A percentile compares a stretch with the other conserved stretches of the same genome.
Evolutionary conservation across 305 asterid genomes (phyloP).

Genomic region (Coffea humblotiana): DNA sequence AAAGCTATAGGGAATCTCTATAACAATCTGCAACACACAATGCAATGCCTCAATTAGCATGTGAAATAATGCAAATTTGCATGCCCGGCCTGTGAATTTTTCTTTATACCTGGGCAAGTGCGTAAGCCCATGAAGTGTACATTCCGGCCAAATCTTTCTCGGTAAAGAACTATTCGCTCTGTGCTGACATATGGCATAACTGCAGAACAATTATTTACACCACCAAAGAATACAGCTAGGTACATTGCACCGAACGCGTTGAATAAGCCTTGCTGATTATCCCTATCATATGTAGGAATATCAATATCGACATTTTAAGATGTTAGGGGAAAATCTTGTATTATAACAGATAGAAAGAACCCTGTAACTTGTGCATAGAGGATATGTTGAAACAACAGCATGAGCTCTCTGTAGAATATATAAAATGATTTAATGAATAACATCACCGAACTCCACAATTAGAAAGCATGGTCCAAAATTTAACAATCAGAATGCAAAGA

Average conservation of each 20-base stretch:
- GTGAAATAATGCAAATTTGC: no score
- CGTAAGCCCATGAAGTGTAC: constrained; percentile 23
- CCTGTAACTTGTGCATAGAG: constrained; percentile 25
- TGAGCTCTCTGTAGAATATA: constrained; percentile 19
- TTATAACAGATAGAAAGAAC: background rate
- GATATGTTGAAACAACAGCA: constrained; percentile 4
- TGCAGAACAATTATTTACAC: constrained; percentile 14
- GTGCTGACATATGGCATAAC: constrained; percentile 13
- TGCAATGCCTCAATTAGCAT: no score
- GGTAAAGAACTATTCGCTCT: constrained; percentile 21
- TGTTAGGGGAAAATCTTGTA: background rate
- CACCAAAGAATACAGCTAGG: constrained; percentile 17
- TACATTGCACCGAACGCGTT: constrained; percentile 20
- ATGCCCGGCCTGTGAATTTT: no score
- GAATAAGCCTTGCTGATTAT: constrained; percentile 21
- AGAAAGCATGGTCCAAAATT: background rate
- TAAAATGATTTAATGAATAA: background rate
- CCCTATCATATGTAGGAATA: background rate
- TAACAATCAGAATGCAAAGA: constrained; percentile 27
- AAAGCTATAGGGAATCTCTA: constrained; percentile 9
- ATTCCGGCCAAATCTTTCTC: constrained; percentile 26
- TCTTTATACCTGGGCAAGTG: constrained; percentile 19
- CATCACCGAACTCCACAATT: background rate
- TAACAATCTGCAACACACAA: background rate
- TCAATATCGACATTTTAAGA: no score